Evolutionary conservation across 495 filamentous ascomycete species (phyloP).

Genomic region (Aspergillus ostianus): DNA sequence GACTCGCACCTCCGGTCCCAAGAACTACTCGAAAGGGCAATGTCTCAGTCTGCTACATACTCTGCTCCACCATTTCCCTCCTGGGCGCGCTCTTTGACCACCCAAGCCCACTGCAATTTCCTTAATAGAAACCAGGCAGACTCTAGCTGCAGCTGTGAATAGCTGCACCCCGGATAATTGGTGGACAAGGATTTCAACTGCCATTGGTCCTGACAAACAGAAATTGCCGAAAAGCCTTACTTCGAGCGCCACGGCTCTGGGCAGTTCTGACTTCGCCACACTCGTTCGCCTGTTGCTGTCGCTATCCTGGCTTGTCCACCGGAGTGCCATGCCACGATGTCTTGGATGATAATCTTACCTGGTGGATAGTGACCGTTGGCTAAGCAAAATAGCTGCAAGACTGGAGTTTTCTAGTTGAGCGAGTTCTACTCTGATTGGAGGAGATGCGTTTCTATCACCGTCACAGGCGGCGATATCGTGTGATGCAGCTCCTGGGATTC

Average conservation of each 20-base stretch:
- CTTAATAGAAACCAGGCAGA: background rate
- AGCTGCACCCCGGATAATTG: background rate
- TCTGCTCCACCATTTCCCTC: background rate
- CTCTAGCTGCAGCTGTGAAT: background rate
- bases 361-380: background rate
- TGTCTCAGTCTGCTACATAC: background rate
- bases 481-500: background rate
- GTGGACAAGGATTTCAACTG: background rate
- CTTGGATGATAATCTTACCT: background rate
- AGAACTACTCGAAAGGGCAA: background rate
- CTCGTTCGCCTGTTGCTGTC: background rate
- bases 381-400: background rate
- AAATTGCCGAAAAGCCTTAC: background rate
- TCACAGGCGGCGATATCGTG: background rate
- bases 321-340: background rate
- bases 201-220: background rate
- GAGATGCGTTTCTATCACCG: background rate
- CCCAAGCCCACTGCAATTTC: background rate
- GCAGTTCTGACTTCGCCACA: too few relatives aligned
- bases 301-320: background rate
- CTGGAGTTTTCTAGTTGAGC: background rate
- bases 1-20: background rate
- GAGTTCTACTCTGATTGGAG: background rate
- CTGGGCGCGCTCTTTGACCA: too few relatives aligned
- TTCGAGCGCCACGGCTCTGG: background rate